Evolutionary conservation across 2,329 filamentous ascomycete species (phyloP).

Genomic region (Dactylellina drechsleri): DNA sequence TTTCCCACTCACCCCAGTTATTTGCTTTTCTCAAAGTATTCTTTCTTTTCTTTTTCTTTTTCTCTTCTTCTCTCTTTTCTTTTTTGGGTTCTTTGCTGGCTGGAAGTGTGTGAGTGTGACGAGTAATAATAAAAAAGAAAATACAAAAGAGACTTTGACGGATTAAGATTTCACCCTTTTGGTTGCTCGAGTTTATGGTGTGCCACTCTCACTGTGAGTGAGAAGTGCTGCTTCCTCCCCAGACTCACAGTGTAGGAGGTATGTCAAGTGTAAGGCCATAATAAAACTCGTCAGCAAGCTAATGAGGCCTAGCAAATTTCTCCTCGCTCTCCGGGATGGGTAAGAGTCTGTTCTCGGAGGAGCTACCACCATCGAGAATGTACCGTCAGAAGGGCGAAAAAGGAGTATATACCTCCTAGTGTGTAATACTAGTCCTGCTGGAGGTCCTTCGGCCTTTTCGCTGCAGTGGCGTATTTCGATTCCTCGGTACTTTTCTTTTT

Average conservation of each 20-base stretch:
- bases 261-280: constrained; percentile 26
- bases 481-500: constrained; percentile 22
- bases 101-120: constrained; percentile 40
- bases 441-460: constrained; percentile 38
- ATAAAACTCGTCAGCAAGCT: constrained; percentile 12
- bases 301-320: constrained; percentile 52
- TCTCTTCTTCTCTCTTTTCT: constrained; percentile 14
- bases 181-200: constrained; percentile 3
- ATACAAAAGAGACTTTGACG: constrained; percentile 21
- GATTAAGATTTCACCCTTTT: constrained; percentile 49
- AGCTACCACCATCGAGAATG: constrained; percentile 34
- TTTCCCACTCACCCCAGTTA: constrained; percentile 9
- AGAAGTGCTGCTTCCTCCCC: constrained; percentile 1
- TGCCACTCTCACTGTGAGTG: constrained; percentile 43
- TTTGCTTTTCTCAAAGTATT: no score
- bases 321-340: constrained; percentile 35
- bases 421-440: constrained; percentile 43
- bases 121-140: constrained; percentile 15
- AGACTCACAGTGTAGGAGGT: constrained; percentile 8
- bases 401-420: constrained; percentile 25
- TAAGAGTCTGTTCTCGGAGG: constrained; percentile 53
- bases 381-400: constrained; percentile 4
- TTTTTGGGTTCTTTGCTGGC: constrained; percentile 13
- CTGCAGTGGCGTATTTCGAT: constrained; percentile 9
- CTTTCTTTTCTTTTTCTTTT: no score